A percentile compares a stretch with the other conserved stretches of the same genome.
phyloP scores from a whole-genome alignment of 768 basidiomycete genomes.

The Phylloporus arenicola region DNA sequence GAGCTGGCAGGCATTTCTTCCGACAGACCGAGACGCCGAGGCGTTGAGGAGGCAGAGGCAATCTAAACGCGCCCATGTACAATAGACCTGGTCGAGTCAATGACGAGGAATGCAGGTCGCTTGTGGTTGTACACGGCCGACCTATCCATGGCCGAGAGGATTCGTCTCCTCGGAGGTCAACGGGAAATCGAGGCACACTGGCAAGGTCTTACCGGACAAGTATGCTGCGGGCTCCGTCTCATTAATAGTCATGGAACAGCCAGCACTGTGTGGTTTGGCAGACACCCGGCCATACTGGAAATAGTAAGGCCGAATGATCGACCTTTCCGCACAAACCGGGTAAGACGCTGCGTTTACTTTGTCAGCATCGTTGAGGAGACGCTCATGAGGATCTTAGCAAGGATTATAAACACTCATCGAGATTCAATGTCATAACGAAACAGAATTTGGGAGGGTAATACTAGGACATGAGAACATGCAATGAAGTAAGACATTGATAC shows the following conservation, averaged over 20 bases:
- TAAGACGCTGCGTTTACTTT: background rate
- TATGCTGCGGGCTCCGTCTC: background rate
- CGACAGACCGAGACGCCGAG: background rate
- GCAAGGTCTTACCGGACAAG: conserved; percentile 1
- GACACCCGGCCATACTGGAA: background rate
- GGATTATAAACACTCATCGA: conserved; percentile 13
- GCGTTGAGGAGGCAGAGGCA: background rate
- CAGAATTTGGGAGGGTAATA: conserved; percentile 24
- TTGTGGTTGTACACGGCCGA: background rate
- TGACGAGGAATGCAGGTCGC: background rate
- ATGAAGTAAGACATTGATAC: conserved; percentile 31
- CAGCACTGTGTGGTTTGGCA: background rate
- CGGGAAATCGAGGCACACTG: background rate
- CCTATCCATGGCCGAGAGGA: no score
- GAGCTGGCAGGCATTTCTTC: background rate
- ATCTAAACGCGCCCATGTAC: background rate
- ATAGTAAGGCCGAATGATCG: background rate
- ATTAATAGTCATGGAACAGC: background rate
- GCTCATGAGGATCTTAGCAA: background rate
- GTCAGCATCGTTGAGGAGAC: background rate
- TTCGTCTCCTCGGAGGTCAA: conserved; percentile 1
- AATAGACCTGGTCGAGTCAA: background rate
- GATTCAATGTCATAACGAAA: conserved; percentile 17
- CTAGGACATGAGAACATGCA: conserved; percentile 31
- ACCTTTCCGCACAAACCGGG: background rate